Conservation (phyloP, 23 red algal genomes). For the Gracilaria domingensis region DNA sequence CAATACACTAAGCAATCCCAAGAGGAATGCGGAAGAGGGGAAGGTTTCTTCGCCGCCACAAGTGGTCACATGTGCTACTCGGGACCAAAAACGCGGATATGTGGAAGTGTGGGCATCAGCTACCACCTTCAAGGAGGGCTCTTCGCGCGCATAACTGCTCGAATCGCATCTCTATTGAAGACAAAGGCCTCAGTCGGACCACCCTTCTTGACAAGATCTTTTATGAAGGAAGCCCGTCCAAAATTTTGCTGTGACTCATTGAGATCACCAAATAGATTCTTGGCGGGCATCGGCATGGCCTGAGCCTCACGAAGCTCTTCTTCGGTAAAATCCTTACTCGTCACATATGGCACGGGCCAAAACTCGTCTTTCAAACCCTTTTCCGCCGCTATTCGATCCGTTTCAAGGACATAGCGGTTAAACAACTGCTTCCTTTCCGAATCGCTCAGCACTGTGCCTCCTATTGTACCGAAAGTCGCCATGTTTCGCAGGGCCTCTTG, state of each 20-base stretch:
- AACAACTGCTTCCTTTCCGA: slow-evolving; percentile 48
- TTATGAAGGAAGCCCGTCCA: not conserved
- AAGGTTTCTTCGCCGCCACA: no score
- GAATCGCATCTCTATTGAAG: slow-evolving; percentile 32
- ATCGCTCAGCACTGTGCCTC: slow-evolving; percentile 33
- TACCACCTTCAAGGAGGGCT: slow-evolving; percentile 8
- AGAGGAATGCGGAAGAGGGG: no score
- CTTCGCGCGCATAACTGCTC: slow-evolving; percentile 19
- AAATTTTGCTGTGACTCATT: not conserved
- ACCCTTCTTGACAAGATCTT: slow-evolving; percentile 7
- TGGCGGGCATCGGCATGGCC: slow-evolving; percentile 22
- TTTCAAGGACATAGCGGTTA: slow-evolving; percentile 57
- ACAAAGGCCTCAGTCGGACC: not conserved
- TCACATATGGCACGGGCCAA: slow-evolving; percentile 70
- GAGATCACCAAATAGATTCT: slow-evolving; percentile 14
- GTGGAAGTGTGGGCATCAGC: not conserved
- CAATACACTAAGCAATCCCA: no score
- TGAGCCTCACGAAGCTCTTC: slow-evolving; percentile 43
- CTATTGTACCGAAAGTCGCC: slow-evolving; percentile 50
- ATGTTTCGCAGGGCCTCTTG: slow-evolving; percentile 44
- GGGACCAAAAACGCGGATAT: no score
- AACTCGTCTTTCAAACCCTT: slow-evolving; percentile 63
- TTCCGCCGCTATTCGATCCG: slow-evolving; percentile 57
- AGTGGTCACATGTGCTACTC: no score
- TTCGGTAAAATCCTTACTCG: slow-evolving; percentile 59